Base-by-base conservation (phyloP, 164 flowering plant genomes). In the Tetrastigma voinierianum region DNA sequence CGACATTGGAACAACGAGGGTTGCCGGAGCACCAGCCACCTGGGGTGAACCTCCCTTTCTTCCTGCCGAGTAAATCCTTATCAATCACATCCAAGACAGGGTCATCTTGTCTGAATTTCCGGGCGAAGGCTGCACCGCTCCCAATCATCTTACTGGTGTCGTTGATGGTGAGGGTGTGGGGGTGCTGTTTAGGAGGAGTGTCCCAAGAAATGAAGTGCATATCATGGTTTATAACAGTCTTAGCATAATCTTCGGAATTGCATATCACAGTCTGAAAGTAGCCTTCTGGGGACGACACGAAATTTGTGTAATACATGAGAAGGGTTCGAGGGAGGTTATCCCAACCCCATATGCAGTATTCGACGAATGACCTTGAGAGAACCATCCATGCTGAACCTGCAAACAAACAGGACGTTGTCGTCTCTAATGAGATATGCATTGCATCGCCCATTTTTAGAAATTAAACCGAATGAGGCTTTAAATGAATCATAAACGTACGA, bases 381-480 rank as follows among this genome's bases (percentile, higher is more conserved):
- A 81, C 79, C 89, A 84, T 86, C 97, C 97, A 91, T 47, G 97
- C 97, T 4, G 97, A 91, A 69, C 97, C 97, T 91, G 89, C 65
- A 81, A 51, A 0, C 24, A 18, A 60, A 17, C 13, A 40, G 24
- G 11, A 65, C 14, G 15, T 46, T 21, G 15, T 24, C n/a, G n/a
- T n/a, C n/a, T n/a, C 6, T 16, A 45, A 51, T 9, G 20, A 23
- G n/a, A n/a, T n/a, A n/a, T n/a, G n/a, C n/a, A n/a, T n/a, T 24
- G 9, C 32, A 32, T 25, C 46, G n/a, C 15, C 15, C 23, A 43
- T 17, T 11, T 24, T n/a, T 11, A 59, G 3, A 32, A 32, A 32
- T 32, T 32, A 32, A 32, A 32, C n/a, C n/a, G n/a, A n/a, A n/a
- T 2, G 40, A 32, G 40, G 40, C 40, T 32, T 32, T 7, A 32